Evolutionary conservation across 371 early-diverging fungal genomes (phyloP).

Genomic region (Saksenaea vasiformis): DNA sequence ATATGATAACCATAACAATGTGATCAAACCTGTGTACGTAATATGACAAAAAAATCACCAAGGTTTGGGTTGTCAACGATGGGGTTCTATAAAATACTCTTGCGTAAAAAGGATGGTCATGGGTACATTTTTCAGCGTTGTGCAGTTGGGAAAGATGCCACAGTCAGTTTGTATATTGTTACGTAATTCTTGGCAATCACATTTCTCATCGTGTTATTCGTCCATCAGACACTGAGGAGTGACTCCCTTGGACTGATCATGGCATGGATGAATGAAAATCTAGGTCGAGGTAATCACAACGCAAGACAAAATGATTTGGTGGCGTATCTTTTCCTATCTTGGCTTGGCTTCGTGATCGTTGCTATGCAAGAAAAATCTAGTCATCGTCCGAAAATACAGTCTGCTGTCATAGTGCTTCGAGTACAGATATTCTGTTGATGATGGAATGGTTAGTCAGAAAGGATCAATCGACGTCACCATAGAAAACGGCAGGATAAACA

Average conservation of each 20-base stretch:
- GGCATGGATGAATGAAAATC: conserved; percentile 69
- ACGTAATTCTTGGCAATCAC: conserved; percentile 55
- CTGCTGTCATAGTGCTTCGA: not conserved
- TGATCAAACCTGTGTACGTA: conserved; percentile 50
- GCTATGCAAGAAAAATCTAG: not conserved
- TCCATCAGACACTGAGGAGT: conserved; percentile 68
- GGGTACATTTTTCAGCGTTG: conserved; percentile 81
- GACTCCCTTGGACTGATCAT: conserved; percentile 86
- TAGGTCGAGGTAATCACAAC: too few species aligned
- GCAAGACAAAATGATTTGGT: too few species aligned
- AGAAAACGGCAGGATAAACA: conserved; percentile 71
- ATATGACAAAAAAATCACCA: conserved; percentile 33
- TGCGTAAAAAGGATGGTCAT: conserved; percentile 81
- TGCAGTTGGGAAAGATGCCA: conserved; percentile 69
- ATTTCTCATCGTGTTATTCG: conserved; percentile 62
- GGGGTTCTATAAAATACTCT: conserved; percentile 69
- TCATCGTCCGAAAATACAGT: too few species aligned
- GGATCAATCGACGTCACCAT: conserved; percentile 52
- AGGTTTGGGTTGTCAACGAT: conserved; percentile 75
- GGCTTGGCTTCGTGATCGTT: conserved; percentile 6
- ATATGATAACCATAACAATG: conserved; percentile 59
- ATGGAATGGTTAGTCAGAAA: not conserved
- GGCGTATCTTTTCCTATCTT: too few species aligned
- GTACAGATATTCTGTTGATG: not conserved
- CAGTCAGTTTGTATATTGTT: conserved; percentile 62